Evolutionary conservation across 441 rosid genomes (phyloP).

Genomic region (Populus hybrid): DNA sequence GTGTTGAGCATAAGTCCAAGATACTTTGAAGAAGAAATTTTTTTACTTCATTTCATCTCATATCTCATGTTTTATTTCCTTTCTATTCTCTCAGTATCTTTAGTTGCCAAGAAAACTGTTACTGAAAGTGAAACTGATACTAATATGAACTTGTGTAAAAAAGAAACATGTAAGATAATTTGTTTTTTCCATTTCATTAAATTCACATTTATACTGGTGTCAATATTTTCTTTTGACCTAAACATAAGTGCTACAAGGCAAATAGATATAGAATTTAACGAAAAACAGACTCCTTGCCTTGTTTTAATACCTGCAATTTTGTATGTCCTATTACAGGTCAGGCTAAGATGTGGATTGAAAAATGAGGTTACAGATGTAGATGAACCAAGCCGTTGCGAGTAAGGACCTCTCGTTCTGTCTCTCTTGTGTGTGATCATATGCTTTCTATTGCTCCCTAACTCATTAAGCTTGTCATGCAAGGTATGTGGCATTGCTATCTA

Average conservation of each 20-base stretch:
- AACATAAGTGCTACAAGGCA: not conserved
- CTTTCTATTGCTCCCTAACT: not conserved
- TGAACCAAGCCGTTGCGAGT: conserved; percentile 99
- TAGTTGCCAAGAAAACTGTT: not conserved
- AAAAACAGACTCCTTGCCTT: not conserved
- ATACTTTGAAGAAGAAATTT: not conserved
- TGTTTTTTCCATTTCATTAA: not conserved
- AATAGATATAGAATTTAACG: not conserved
- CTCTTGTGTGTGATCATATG: not conserved
- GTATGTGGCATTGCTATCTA: conserved; percentile 66
- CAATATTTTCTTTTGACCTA: not conserved
- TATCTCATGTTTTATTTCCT: not conserved
- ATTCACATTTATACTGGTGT: not conserved
- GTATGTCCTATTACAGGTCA: conserved; percentile 43
- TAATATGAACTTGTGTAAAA: not conserved
- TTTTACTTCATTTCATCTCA: not conserved
- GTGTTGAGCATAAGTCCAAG: not conserved
- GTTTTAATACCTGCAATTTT: conserved; percentile 2
- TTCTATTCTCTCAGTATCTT: not conserved
- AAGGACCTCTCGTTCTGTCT: conserved; percentile 25
- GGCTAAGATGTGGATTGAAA: conserved; percentile 77
- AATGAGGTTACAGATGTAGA: conserved; percentile 83
- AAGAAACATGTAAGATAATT: not conserved
- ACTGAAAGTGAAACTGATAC: not conserved
- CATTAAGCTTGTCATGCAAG: conserved; percentile 34